Evolutionary conservation across 345 rosid species (phyloP), one percentile per base, ranked within the genome.

Genomic region (Eucalyptus tenuipes): DNA sequence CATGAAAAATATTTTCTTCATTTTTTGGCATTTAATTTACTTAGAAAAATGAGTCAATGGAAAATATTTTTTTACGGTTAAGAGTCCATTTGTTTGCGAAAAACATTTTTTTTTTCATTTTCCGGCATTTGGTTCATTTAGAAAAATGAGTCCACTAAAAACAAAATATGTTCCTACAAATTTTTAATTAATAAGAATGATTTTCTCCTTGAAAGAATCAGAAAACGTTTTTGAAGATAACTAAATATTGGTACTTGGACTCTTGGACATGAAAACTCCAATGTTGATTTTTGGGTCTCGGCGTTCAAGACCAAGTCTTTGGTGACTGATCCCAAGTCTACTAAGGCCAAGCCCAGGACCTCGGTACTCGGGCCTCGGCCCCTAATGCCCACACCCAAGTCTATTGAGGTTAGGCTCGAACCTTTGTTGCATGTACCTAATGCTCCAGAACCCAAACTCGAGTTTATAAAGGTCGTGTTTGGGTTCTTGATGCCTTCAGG

Each of bases 371-470:
- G 13, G 61, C 29, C 61, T 55, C 4, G 13, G 13, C 29, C 13
- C 13, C 6, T 55, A 1, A 25, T 1, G 3, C 29, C 61, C 13
- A 55, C 4, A 25, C 61, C 61, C 29, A 4, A 4, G 61, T 22
- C 61, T 22, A 55, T 24, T 25, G 61, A 55, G 29, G 29, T 25
- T 1, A 55, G 2, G 61, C 6, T 0, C 2, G 0, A 5, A 24
- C 61, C 61, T 29, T 55, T 55, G 61, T 22, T 55, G 61, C 61
- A 0, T 10, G 3, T 24, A 55, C 3, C 6, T 5, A 25, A 55
- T 55, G 13, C 61, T 55, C 10, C 0, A 0, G 3, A 24, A 22
- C 61, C 29, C 29, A 55, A 55, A 55, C 29, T 55, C 29, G 1
- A 25, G 61, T 55, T 25, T 55, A 55, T 55, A 24, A 55, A 55